phyloP scores from a whole-genome alignment of 495 filamentous ascomycete genomes.

The Penicillium turbatum region DNA sequence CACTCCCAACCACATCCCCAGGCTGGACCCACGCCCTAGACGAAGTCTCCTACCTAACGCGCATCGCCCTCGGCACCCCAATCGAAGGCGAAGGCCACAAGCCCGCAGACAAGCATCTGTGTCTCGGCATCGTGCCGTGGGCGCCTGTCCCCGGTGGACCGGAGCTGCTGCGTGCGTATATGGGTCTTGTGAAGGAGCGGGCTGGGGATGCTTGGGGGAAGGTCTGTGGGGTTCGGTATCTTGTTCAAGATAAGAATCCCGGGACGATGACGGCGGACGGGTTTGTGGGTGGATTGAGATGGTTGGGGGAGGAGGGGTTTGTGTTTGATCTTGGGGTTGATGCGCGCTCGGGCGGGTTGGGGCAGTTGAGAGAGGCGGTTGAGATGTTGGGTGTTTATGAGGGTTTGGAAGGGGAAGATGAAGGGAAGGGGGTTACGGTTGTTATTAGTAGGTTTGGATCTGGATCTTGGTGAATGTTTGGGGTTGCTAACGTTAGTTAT shows the following conservation, averaged over 20 bases:
- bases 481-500: not conserved
- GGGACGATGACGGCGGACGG: slow-evolving; percentile 55
- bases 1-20: not conserved
- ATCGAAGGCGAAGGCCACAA: slow-evolving; percentile 56
- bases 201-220: slow-evolving; percentile 42
- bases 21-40: slow-evolving; percentile 59
- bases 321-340: slow-evolving; percentile 83
- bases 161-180: slow-evolving; percentile 44
- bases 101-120: slow-evolving; percentile 45
- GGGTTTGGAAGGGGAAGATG: slow-evolving; percentile 49
- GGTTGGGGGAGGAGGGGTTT: slow-evolving; percentile 57
- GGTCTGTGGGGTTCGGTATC: slow-evolving; percentile 71
- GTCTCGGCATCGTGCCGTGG: slow-evolving; percentile 72
- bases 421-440: slow-evolving; percentile 48
- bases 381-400: slow-evolving; percentile 67
- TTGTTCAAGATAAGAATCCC: slow-evolving; percentile 70
- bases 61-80: slow-evolving; percentile 58
- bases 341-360: slow-evolving; percentile 59
- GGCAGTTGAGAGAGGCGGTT: slow-evolving; percentile 67
- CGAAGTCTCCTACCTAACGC: slow-evolving; percentile 63
- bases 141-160: slow-evolving; percentile 67
- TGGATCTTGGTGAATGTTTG: not conserved
- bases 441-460: slow-evolving; percentile 57
- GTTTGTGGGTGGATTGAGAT: slow-evolving; percentile 67
- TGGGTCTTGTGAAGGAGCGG: slow-evolving; percentile 39